These are phyloP conservation scores for Tieghemostelium lacteum DNA, from an alignment of 78 protist species.

Conservation along the genomic window DNA sequence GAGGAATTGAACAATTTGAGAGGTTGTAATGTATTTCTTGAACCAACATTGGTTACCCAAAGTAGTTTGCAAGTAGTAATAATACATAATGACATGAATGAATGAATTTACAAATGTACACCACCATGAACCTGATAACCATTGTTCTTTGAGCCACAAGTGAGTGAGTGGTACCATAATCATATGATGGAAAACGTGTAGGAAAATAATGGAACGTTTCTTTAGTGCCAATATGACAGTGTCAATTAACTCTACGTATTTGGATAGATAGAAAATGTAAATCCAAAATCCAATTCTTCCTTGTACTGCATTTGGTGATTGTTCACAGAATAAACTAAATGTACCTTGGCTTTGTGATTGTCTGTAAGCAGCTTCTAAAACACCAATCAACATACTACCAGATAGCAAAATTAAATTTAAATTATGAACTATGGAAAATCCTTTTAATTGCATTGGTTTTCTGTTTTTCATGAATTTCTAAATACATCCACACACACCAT, in stretches of 20 bases:
- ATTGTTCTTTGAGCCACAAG: slow-evolving; percentile 49
- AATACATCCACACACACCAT: too few species aligned
- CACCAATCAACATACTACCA: slow-evolving; percentile 62
- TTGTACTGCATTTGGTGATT: slow-evolving; percentile 28
- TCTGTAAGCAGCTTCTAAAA: slow-evolving; percentile 43
- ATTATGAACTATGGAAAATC: slow-evolving; percentile 62
- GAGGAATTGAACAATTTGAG: slow-evolving; percentile 82
- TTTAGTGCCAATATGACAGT: slow-evolving; percentile 87
- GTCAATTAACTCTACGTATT: slow-evolving; percentile 89
- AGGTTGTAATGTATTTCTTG: slow-evolving; percentile 77
- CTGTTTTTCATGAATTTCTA: slow-evolving; percentile 64
- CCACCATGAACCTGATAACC: slow-evolving; percentile 61
- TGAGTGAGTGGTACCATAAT: slow-evolving; percentile 71
- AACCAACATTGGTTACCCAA: slow-evolving; percentile 78
- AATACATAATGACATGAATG: slow-evolving; percentile 86
- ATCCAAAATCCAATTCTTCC: slow-evolving; percentile 81
- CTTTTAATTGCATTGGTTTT: slow-evolving; percentile 40
- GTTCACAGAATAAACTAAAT: slow-evolving; percentile 49
- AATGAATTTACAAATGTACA: slow-evolving; percentile 75
- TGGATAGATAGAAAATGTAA: slow-evolving; percentile 85
- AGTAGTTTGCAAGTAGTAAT: slow-evolving; percentile 72
- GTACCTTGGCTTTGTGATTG: slow-evolving; percentile 55
- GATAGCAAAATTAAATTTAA: slow-evolving; percentile 59
- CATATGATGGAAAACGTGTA: slow-evolving; percentile 90
- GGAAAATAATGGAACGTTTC: slow-evolving; percentile 67